Conservation (phyloP, 208 protist species). For the Trypanosomatidae sp. region DNA sequence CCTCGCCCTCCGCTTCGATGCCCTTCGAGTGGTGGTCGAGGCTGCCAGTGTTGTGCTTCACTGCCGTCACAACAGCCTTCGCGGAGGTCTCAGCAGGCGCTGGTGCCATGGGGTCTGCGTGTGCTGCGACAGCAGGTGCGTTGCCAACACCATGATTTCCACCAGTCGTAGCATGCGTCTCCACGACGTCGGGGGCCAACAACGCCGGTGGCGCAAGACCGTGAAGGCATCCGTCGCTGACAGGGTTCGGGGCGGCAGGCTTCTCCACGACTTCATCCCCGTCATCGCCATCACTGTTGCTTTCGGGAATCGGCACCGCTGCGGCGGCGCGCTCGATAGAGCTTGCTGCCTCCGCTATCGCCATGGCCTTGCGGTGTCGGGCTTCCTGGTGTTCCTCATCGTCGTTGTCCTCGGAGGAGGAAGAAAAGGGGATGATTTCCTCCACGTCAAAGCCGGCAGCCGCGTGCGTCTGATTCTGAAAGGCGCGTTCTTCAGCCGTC, state of each 20-base stretch:
- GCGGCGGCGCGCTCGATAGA: slow-evolving; percentile 20
- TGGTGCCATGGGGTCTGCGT: slow-evolving; percentile 2
- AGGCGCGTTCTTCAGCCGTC: slow-evolving; percentile 14
- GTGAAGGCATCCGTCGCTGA: neutral
- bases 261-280: neutral
- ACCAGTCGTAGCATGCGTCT: neutral
- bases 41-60: neutral
- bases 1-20: slow-evolving; percentile 24
- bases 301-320: slow-evolving; percentile 18
- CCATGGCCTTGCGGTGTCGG: slow-evolving; percentile 20
- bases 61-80: neutral
- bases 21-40: slow-evolving; percentile 9
- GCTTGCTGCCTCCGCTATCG: slow-evolving; percentile 2
- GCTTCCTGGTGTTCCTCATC: slow-evolving; percentile 1
- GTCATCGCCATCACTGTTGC: slow-evolving; percentile 13
- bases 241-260: neutral
- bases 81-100: neutral
- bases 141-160: neutral
- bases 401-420: slow-evolving; percentile 15
- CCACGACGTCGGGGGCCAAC: neutral
- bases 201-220: neutral
- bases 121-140: neutral
- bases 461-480: slow-evolving; percentile 25
- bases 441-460: slow-evolving; percentile 38
- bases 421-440: slow-evolving; percentile 23